Base-by-base conservation (phyloP, 2,329 filamentous ascomycete species). In the Fusarium liriodendri region DNA sequence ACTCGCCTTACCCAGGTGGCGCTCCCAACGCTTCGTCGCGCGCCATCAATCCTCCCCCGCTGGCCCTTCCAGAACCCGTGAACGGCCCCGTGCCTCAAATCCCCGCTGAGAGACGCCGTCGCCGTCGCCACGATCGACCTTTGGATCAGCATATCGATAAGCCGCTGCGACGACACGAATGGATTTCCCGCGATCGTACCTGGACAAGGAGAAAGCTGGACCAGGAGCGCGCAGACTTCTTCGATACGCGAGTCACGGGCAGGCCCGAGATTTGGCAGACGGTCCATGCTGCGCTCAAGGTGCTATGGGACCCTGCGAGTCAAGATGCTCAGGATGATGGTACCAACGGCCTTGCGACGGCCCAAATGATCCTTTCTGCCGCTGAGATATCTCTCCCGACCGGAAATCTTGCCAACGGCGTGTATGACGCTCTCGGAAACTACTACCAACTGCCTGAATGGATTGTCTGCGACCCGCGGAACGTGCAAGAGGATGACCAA, bases 201-300 rank as follows among this genome's bases (percentile, higher is more conserved):
- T 97, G 94, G 94, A 95, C 93, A 1, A 90, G 89, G n/a, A 79
- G 83, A 18, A 85, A 92, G 62, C 85, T 98, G 3, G 89, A 91
- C 67, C 87, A 87, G 35, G 94, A 98, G 83, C 89, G 96, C 58
- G 85, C 84, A 58, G 95, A 95, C 71, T 98, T 97, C 86, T 98
- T 97, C 82, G 95, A 98, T 70, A 98, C 95, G 2, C 87, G 95
- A 55, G 94, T 97, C 18, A 93, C 93, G 0, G 95, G 95, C 3
- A 88, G 90, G 5, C 79, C 88, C 6, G 94, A 98, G 82, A 89
- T 97, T 29, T 98, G 96, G 96, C 90, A 90, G 76, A 92, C 94
- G 0, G 82, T 98, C 16, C 88, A 88, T 54, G 85, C 90, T 1
- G 93, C 92, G 0, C 86, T 95, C 20, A 89, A 93, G 70, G 84